These are phyloP conservation scores for Syncephalis plumigaleata DNA, from an alignment of 371 early-diverging fungal genomes.

Conservation along the genomic window DNA sequence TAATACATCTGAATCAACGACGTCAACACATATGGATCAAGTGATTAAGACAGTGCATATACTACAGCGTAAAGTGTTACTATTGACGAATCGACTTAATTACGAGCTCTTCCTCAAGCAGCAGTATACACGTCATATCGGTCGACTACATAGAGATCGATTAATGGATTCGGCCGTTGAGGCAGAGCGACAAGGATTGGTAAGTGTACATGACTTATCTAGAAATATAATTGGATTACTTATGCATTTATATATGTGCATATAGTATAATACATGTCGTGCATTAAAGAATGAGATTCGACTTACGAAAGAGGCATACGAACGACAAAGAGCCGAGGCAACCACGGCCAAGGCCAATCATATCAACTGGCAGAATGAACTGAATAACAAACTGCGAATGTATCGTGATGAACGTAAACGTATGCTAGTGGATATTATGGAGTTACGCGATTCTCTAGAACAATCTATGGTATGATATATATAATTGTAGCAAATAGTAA, in stretches of 20 bases:
- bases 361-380: slow-evolving; percentile 41
- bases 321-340: slow-evolving; percentile 30
- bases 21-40: no score
- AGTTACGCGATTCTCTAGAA: slow-evolving; percentile 26
- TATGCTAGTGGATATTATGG: slow-evolving; percentile 23
- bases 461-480: slow-evolving; percentile 9
- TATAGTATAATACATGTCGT: slow-evolving; percentile 33
- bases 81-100: slow-evolving; percentile 38
- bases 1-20: no score
- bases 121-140: slow-evolving; percentile 46
- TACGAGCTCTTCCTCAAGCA: slow-evolving; percentile 47
- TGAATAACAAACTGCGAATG: slow-evolving; percentile 27
- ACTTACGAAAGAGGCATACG: slow-evolving; percentile 24
- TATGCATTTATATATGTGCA: background rate
- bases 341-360: slow-evolving; percentile 34
- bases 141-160: slow-evolving; percentile 38
- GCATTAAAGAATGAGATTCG: slow-evolving; percentile 30
- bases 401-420: slow-evolving; percentile 36
- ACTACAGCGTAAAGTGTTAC: slow-evolving; percentile 32
- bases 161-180: slow-evolving; percentile 40
- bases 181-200: slow-evolving; percentile 37
- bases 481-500: background rate
- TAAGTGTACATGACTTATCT: slow-evolving; percentile 5
- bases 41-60: slow-evolving; percentile 9
- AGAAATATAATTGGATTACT: background rate